Base-by-base conservation (phyloP, 1,139 yeast genomes). In the Chernovozyma sophiae-reginae region DNA sequence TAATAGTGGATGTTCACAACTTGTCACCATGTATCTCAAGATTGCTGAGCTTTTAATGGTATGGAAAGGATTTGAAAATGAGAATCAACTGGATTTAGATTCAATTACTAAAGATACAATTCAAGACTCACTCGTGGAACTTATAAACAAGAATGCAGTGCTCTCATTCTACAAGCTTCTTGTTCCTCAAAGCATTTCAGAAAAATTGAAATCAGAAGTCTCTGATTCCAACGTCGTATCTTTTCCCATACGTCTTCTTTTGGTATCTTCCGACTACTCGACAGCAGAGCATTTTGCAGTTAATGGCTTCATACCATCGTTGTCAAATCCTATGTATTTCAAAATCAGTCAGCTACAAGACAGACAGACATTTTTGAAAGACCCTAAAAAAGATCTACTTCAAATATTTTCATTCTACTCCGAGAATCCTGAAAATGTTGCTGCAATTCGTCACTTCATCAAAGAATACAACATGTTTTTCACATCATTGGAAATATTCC, bases 201-300 rank as follows among this genome's bases (percentile, higher is more conserved):
- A 20, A 10, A 20, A 20, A 20, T 20, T 10, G 8, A 7, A 6
- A 20, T 7, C 23, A 7, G 23, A 7, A 20, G 6, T 20, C 8
- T 6, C 23, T 20, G 23, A 20, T 20, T 20, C 23, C 10, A 7
- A 6, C 23, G 23, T 10, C 10, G 23, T 20, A 7, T 7, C 6
- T 20, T 10, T 7, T 6, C 10, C 23, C 6, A 20, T 20, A 7
- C 8, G 8, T 20, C 29, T 14, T 13, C 29, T 26, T 26, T 33
- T 32, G 25, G 35, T 34, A 22, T n/a, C 35, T 5, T 46, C 52
- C 10, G 70, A 68, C 40, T 67, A 40, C 39, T 53, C 65, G 3
- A 45, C 60, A 11, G 72, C 74, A 2, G 76, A 70, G 37, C 51
- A 47, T 36, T 46, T 49, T 30, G 65, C 66, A 0, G 31, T 58